Base-by-base conservation (phyloP, 2,329 filamentous ascomycete species). In the Nemania diffusa region DNA sequence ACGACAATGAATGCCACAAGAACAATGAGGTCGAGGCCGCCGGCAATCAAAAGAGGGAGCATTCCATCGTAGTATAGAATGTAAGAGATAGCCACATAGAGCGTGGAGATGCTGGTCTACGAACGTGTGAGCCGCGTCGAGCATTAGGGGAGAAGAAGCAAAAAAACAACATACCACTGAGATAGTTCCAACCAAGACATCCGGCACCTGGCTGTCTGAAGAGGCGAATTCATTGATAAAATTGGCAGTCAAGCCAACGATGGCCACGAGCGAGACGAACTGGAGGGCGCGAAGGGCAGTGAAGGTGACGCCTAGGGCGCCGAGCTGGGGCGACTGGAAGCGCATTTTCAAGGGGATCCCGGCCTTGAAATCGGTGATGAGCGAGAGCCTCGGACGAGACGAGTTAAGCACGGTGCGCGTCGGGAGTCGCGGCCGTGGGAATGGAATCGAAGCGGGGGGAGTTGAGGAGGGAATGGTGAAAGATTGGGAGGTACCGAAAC, bases 211-310 rank as follows among this genome's bases (percentile, higher is more conserved):
- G 62, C 90, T 86, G 69, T 90, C 85, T 24, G 84, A 86, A 50
- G 84, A 82, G 51, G 93, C 88, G 77, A 97, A 93, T 73, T 92
- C 86, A 26, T 89, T 85, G 74, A 97, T 90, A 80, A 97, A 97
- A 79, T 94, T 93, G 75, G 91, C 88, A 0, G 89, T 89, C 78
- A 97, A 88, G 52, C 93, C 93, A 71, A 97, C 91, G 72, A 96
- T 89, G 65, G 90, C 84, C 65, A 96, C 84, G 76, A 97, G 90
- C 27, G 88, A 88, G 69, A 91, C 81, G 67, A 88, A 85, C 78
- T 97, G 90, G 72, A 94, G 84, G 65, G 86, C 84, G 55, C 94
- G 90, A 72, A 91, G 87, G 72, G 89, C 83, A 65, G 92, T 89
- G 82, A 97, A 97, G 73, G 91, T 91, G 73, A 91, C 88, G 78